Conservation (phyloP, 208 protist species). For the Wallacemonas sp. region DNA sequence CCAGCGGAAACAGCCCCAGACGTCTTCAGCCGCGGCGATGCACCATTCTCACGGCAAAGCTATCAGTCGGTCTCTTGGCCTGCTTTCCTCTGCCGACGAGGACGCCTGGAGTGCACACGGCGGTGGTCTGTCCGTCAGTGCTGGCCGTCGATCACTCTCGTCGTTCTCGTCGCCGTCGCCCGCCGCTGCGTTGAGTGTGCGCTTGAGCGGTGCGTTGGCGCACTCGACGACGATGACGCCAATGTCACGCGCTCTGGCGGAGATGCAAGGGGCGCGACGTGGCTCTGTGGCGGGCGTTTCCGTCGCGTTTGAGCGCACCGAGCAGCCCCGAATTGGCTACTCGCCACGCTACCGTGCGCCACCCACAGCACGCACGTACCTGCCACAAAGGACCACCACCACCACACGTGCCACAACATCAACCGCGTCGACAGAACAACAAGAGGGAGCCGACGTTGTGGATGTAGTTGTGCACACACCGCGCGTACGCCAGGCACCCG, state of each 20-base stretch:
- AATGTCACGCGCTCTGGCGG: too few relatives aligned
- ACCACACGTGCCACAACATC: not conserved
- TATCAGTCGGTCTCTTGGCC: not conserved
- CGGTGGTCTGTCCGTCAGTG: not conserved
- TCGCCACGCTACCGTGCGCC: not conserved
- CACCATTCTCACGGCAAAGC: not conserved
- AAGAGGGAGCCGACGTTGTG: not conserved
- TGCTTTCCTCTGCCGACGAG: not conserved
- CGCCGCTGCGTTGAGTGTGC: not conserved
- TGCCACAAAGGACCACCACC: too few relatives aligned
- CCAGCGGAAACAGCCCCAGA: too few relatives aligned
- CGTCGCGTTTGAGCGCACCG: constrained; percentile 2
- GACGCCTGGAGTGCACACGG: not conserved
- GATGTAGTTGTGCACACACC: not conserved
- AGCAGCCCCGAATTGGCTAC: not conserved
- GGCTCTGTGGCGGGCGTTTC: too few relatives aligned
- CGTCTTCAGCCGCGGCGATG: not conserved
- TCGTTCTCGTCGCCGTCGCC: not conserved
- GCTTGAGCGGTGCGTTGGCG: not conserved
- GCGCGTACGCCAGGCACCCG: not conserved
- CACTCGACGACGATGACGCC: not conserved
- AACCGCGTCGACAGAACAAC: not conserved
- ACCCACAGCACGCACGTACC: constrained; percentile 3
- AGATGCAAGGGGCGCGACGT: too few relatives aligned
- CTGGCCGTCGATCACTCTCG: not conserved